These are phyloP conservation scores for Fusarium odoratissimum DNA, from an alignment of 2,329 filamentous ascomycete species.

Conservation along the genomic window DNA sequence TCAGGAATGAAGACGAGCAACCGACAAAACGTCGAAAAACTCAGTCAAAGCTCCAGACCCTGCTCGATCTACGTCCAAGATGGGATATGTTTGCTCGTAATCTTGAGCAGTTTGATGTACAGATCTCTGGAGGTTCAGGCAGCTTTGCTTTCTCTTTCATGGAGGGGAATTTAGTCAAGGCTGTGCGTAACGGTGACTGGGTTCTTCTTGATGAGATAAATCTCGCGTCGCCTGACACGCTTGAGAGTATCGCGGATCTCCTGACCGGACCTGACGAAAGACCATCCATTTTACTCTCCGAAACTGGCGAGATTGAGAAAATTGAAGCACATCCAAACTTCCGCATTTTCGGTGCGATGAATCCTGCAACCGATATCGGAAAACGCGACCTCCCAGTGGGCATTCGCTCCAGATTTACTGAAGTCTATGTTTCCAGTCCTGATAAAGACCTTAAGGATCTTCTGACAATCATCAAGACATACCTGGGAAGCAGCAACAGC, in stretches of 20 bases:
- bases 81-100: constrained; percentile 85
- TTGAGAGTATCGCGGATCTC: constrained; percentile 93
- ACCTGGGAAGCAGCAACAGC: constrained; percentile 78
- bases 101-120: constrained; percentile 81
- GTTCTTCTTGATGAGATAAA: constrained; percentile 98
- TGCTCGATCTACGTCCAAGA: constrained; percentile 68
- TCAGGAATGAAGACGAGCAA: constrained; percentile 56
- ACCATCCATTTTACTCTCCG: constrained; percentile 89
- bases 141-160: constrained; percentile 94
- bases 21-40: constrained; percentile 78
- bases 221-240: constrained; percentile 90
- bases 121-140: constrained; percentile 77
- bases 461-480: constrained; percentile 87
- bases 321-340: constrained; percentile 92
- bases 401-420: constrained; percentile 91
- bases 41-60: constrained; percentile 73
- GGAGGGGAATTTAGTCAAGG: constrained; percentile 95
- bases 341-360: constrained; percentile 98
- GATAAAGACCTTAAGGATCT: constrained; percentile 89
- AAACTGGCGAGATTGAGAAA: constrained; percentile 92
- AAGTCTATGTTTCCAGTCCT: constrained; percentile 92
- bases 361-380: constrained; percentile 95
- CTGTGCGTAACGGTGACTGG: constrained; percentile 97
- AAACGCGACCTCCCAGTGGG: constrained; percentile 94
- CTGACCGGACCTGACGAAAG: constrained; percentile 77